A percentile compares a stretch with the other conserved stretches of the same genome.
Conservation (phyloP, 495 filamentous ascomycete species). For the Xylaria telfairii region DNA sequence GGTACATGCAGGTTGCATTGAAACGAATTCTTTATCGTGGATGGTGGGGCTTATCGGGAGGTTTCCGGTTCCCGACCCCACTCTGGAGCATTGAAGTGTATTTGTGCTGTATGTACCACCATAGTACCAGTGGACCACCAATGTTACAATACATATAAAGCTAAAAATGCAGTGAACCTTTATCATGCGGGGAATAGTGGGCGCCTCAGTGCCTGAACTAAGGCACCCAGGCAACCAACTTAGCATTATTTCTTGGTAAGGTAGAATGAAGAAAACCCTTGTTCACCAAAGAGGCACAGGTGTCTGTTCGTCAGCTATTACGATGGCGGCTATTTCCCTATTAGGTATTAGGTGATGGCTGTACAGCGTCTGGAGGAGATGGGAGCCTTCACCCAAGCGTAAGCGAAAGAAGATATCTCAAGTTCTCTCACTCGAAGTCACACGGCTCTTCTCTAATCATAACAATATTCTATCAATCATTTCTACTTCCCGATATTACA, state of each 20-base stretch:
- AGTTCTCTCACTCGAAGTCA: background rate
- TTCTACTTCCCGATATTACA: background rate
- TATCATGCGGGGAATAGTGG: no score
- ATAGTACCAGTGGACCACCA: no score
- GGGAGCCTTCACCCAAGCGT: background rate
- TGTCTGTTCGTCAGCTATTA: background rate
- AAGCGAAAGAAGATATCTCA: background rate
- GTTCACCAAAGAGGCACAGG: background rate
- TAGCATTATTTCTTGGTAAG: background rate
- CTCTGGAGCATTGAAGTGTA: no score
- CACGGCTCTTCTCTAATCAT: background rate
- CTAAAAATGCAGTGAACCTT: slow-evolving; percentile 4
- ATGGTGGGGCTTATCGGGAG: background rate
- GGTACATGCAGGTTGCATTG: background rate
- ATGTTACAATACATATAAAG: background rate
- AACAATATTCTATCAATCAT: background rate
- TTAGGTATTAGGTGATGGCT: background rate
- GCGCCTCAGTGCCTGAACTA: background rate
- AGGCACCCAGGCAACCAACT: background rate
- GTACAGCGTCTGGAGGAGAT: background rate
- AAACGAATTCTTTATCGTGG: slow-evolving; percentile 5
- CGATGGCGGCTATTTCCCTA: background rate
- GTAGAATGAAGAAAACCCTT: background rate
- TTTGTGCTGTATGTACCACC: no score
- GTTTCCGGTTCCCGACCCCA: background rate